These are phyloP conservation scores for Candida smagusa DNA, from an alignment of 1,139 yeast species.

Conservation along the genomic window DNA sequence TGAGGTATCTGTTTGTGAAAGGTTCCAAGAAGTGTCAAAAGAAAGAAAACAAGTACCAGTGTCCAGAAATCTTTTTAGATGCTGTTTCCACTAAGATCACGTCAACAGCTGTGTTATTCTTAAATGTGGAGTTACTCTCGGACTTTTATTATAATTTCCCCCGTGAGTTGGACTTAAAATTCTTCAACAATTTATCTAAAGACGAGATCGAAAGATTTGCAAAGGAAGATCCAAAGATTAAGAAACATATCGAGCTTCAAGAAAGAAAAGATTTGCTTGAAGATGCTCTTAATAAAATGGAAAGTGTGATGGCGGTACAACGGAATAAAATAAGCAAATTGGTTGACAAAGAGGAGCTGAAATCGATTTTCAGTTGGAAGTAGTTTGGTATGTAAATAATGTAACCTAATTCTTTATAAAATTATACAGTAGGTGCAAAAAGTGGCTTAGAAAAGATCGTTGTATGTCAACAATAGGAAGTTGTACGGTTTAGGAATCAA, in stretches of 20 bases:
- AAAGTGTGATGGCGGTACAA: conserved; percentile 78
- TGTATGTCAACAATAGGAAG: too few species aligned
- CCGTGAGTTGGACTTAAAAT: conserved; percentile 77
- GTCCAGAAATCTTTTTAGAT: conserved; percentile 92
- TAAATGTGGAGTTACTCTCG: conserved; percentile 88
- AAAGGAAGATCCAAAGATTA: conserved; percentile 89
- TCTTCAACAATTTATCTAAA: conserved; percentile 58
- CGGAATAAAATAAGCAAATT: conserved; percentile 28
- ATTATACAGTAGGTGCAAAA: too few species aligned
- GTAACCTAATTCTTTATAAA: too few species aligned
- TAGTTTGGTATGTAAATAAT: background rate
- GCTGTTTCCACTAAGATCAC: conserved; percentile 91
- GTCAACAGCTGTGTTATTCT: conserved; percentile 85
- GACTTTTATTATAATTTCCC: conserved; percentile 97
- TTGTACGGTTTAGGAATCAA: too few species aligned
- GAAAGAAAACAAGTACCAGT: conserved; percentile 79
- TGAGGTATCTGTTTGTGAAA: conserved; percentile 76
- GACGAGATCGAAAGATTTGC: conserved; percentile 90
- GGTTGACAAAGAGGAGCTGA: conserved; percentile 8
- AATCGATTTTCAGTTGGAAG: conserved; percentile 16
- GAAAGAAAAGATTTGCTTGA: conserved; percentile 87
- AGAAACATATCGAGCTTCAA: conserved; percentile 87
- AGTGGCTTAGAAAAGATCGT: too few species aligned
- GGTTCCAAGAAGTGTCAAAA: conserved; percentile 68
- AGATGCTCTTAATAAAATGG: conserved; percentile 80